Conservation (phyloP, 148 eudicot species). For the Amaranthus palmeri region DNA sequence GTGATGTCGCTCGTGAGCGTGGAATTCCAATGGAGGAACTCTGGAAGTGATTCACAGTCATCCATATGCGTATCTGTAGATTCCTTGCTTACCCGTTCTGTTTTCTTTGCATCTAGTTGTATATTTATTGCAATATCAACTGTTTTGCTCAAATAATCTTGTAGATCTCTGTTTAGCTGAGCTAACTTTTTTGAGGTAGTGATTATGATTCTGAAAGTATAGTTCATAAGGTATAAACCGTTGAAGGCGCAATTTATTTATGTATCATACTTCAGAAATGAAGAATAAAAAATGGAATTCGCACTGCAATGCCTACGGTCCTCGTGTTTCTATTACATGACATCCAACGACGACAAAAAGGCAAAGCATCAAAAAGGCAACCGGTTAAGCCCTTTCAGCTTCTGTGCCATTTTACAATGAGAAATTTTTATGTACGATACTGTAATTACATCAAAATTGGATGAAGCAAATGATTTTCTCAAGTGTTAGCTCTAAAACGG, state of each 20-base stretch:
- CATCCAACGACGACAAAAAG: conserved; percentile 26
- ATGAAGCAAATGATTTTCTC: background rate
- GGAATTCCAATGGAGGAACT: conserved; percentile 98
- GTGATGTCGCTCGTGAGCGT: conserved; percentile 80
- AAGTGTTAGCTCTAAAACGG: background rate
- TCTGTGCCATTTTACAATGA: background rate
- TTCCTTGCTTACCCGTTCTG: background rate
- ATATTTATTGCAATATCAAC: background rate
- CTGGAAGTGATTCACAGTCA: conserved; percentile 57
- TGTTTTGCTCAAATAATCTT: background rate
- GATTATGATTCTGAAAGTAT: no score
- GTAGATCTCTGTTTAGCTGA: background rate
- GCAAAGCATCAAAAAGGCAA: conserved; percentile 26
- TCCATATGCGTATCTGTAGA: background rate
- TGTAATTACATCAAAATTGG: background rate
- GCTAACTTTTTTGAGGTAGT: background rate
- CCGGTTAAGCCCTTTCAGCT: background rate
- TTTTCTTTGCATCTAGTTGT: conserved; percentile 14
- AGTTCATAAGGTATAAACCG: no score
- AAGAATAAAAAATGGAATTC: no score
- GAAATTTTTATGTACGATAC: background rate
- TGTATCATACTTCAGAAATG: no score
- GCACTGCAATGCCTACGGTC: no score
- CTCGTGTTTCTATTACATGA: conserved; percentile 41
- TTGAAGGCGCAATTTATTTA: no score